Evolutionary conservation across 805 yeast species (phyloP), one percentile per base, ranked within the genome.

Genomic region (Kluyveromyces wickerhamii): DNA sequence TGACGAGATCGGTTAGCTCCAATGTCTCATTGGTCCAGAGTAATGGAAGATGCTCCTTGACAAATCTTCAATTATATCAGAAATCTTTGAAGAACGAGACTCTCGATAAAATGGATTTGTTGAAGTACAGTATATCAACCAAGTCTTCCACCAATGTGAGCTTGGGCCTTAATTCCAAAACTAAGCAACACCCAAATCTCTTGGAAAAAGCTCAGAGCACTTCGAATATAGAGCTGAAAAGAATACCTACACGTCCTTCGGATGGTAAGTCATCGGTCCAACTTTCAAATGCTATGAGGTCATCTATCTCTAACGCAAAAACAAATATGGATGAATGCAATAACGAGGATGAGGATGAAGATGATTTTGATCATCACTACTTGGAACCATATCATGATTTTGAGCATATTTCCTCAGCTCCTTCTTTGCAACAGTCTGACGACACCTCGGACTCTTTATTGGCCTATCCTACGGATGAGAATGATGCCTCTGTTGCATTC

Each of bases 401-500:
- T 20, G 21, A 23, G 11, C 34, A 22, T 29, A 21, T 35, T 29
- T 25, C 34, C 21, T 28, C 28, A 12, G 29, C 22, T 9, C 21
- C 38, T 7, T 19, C 38, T 7, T 23, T 27, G 16, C 21, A 35
- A 7, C 35, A 18, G 6, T 11, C 36, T 15, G 28, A 23, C 13
- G 15, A 19, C 16, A 21, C 34, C 25, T 34, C 28, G 16, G 21
- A 28, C 14, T 28, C 42, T 18, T 5, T 34, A 20, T 21, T 26
- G 13, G 25, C 26, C 7, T 27, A 27, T 20, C 27, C 15, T 3
- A 33, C 29, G 19, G 59, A 55, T 35, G 61, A 56, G 28, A 57
- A 57, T 39, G 62, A 57, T 41, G 62, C 62, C 4, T 52, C 61
- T 6, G 45, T 56, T 19, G 62, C 60, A 36, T 57, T 57, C 29